Percentiles rank a stretch among this genome's conserved stretches.
Evolutionary conservation across 495 filamentous ascomycete species (phyloP).

Genomic region (Xylaria castorea): DNA sequence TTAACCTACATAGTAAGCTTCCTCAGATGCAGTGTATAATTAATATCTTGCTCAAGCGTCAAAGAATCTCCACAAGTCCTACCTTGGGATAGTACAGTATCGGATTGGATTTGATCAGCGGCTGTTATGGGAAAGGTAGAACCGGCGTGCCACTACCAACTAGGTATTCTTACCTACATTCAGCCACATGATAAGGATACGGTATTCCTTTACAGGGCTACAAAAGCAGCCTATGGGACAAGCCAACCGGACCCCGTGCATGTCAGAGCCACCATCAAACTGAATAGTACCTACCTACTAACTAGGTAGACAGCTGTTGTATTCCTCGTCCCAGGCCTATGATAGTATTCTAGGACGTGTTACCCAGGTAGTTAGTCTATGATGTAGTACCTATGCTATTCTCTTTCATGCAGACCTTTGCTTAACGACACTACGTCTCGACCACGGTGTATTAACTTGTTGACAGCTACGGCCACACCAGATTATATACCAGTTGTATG

Average conservation of each 20-base stretch:
- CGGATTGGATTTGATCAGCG: neutral
- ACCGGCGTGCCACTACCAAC: neutral
- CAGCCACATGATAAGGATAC: constrained; percentile 2
- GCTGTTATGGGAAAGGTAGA: neutral
- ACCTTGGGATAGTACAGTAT: neutral
- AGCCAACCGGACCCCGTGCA: neutral
- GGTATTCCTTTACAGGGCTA: neutral
- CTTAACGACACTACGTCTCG: neutral
- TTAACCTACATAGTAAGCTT: neutral
- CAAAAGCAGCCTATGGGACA: constrained; percentile 5
- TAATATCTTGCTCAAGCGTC: neutral
- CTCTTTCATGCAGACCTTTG: neutral
- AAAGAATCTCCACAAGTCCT: neutral
- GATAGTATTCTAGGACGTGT: neutral
- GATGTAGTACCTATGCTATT: neutral
- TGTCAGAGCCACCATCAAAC: constrained; percentile 18
- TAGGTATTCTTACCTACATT: neutral
- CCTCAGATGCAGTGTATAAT: neutral
- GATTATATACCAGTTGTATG: neutral
- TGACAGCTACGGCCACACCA: neutral
- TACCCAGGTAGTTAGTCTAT: too few relatives aligned
- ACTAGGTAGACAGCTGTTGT: neutral
- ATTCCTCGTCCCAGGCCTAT: neutral
- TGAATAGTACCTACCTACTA: neutral
- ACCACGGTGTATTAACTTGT: neutral